Evolutionary conservation across 2,329 filamentous ascomycete genomes (phyloP).

Genomic region (Nakataea oryzae): DNA sequence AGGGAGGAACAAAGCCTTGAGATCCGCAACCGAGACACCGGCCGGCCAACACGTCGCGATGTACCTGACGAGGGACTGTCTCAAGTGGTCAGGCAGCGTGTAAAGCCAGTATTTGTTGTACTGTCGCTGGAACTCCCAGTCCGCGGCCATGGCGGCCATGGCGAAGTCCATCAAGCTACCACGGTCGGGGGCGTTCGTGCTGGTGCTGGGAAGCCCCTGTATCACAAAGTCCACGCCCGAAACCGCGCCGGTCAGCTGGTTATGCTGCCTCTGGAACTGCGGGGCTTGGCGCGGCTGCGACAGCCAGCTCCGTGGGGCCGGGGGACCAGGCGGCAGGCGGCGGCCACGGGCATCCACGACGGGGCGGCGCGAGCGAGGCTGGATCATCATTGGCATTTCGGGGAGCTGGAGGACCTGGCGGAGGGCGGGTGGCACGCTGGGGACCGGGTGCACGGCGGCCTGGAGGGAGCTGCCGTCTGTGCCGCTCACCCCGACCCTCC

Average conservation of each 20-base stretch:
- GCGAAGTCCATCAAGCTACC: constrained; percentile 41
- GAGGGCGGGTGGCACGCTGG: constrained; percentile 49
- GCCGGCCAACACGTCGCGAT: constrained; percentile 31
- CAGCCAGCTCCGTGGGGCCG: constrained; percentile 49
- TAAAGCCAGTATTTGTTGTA: constrained; percentile 49
- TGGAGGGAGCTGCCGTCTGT: neutral
- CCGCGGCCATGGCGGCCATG: constrained; percentile 36
- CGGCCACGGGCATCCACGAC: constrained; percentile 35
- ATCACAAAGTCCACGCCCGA: neutral
- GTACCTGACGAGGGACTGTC: constrained; percentile 39
- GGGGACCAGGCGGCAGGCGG: constrained; percentile 45
- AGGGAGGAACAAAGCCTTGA: constrained; percentile 33
- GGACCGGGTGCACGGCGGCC: constrained; percentile 14
- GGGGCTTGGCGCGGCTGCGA: constrained; percentile 19
- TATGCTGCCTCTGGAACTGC: constrained; percentile 2
- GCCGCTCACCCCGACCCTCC: constrained; percentile 29
- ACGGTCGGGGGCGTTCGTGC: constrained; percentile 28
- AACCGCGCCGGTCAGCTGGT: neutral
- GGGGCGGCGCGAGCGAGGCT: constrained; percentile 27
- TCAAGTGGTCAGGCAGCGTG: constrained; percentile 40
- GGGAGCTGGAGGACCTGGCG: constrained; percentile 49
- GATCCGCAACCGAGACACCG: constrained; percentile 38
- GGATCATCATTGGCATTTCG: constrained; percentile 40
- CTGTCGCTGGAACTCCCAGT: constrained; percentile 44
- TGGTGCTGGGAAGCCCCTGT: constrained; percentile 30